Percentiles rank a stretch among this genome's conserved stretches.
phyloP scores from a whole-genome alignment of 331 rosid genomes.

The Pyrus hybrid region DNA sequence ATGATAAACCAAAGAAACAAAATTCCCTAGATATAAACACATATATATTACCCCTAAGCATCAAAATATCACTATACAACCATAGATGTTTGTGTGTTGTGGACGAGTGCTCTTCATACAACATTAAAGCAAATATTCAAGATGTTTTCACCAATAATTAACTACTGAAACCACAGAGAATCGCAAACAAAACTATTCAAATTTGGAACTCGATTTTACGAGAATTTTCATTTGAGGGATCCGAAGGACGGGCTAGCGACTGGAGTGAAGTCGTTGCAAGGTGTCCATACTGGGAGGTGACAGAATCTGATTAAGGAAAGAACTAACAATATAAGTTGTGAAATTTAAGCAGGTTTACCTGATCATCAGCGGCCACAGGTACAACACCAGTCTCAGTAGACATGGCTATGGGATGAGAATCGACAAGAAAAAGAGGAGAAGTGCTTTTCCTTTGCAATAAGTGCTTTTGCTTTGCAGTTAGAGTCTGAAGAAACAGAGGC shows the following conservation, averaged over 20 bases:
- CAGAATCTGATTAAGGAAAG: not conserved
- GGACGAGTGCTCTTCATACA: not conserved
- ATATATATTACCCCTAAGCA: not conserved
- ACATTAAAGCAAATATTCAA: not conserved
- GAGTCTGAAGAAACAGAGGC: not conserved
- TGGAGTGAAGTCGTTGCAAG: not conserved
- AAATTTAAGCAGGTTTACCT: slow-evolving; percentile 1
- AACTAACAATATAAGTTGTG: not conserved
- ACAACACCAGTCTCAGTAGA: not conserved
- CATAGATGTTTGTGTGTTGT: not conserved
- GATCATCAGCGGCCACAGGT: not conserved
- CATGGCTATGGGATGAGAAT: slow-evolving; percentile 1
- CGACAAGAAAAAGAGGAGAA: not conserved
- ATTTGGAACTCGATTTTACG: not conserved
- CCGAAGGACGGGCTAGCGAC: not conserved
- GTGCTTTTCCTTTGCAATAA: not conserved
- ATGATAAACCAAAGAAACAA: not conserved
- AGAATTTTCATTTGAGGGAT: not conserved
- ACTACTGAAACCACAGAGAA: not conserved
- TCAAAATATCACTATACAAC: not conserved
- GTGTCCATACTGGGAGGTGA: not conserved
- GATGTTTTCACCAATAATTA: not conserved
- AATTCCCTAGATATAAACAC: not conserved
- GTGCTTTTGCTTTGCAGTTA: not conserved
- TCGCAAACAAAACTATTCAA: not conserved